Conservation (phyloP, 2,329 filamentous ascomycete genomes). For the Tolypocladium ovalisporum region DNA sequence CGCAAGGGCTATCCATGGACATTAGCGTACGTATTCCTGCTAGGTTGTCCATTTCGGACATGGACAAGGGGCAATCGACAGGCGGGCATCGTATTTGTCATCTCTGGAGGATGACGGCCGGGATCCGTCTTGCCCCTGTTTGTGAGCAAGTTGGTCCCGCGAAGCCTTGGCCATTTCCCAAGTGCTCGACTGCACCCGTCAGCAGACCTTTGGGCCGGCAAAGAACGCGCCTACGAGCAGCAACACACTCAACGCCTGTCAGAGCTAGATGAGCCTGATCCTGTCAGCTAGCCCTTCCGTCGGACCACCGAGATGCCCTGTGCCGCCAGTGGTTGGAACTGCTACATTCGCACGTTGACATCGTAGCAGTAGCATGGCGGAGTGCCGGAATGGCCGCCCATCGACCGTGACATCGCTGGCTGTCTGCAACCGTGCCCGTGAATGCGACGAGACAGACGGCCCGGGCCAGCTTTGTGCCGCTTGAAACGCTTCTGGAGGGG, state of each 20-base stretch:
- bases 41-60: not conserved
- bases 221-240: not conserved
- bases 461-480: not conserved
- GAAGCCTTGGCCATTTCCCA: not conserved
- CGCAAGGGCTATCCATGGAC: not conserved
- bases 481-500: not conserved
- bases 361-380: too few species aligned
- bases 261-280: not conserved
- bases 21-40: not conserved
- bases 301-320: not conserved
- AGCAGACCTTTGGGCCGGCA: not conserved
- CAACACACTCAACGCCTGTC: not conserved
- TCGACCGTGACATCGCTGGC: too few species aligned
- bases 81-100: not conserved
- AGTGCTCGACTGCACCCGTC: not conserved
- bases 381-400: too few species aligned
- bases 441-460: too few species aligned
- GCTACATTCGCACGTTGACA: not conserved
- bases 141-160: not conserved
- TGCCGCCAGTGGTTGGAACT: not conserved
- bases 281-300: not conserved
- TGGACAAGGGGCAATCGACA: not conserved
- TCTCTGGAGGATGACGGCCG: not conserved
- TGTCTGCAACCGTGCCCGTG: too few species aligned
- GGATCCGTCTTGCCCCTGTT: not conserved